These are phyloP conservation scores for Ceratorhiza oryzae-sativae DNA, from an alignment of 1,284 basidiomycete genomes.

Conservation along the genomic window DNA sequence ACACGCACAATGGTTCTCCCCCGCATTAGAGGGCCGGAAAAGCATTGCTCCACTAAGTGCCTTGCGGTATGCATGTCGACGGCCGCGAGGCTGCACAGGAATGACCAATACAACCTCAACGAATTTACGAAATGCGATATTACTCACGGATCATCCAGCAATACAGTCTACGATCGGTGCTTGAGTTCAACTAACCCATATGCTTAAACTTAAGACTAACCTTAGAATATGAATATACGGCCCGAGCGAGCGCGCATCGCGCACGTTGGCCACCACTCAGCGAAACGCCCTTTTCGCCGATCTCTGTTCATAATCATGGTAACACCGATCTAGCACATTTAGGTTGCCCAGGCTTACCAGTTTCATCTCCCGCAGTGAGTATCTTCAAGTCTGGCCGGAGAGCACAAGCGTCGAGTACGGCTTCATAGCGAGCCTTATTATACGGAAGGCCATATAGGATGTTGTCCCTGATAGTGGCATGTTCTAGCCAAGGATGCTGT, in stretches of 20 bases:
- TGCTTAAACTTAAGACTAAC: constrained; percentile 36
- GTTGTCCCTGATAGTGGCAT: constrained; percentile 81
- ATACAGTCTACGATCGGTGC: constrained; percentile 60
- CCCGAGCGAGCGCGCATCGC: constrained; percentile 72
- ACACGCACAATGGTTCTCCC: constrained; percentile 64
- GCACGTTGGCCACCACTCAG: constrained; percentile 79
- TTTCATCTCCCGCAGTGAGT: constrained; percentile 83
- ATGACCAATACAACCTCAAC: background rate
- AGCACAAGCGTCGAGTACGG: constrained; percentile 82
- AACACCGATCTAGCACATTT: background rate
- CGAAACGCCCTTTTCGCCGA: constrained; percentile 76
- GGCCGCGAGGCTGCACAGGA: constrained; percentile 68
- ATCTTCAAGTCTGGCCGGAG: constrained; percentile 74
- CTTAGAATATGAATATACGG: constrained; percentile 68
- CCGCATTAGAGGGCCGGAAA: constrained; percentile 67
- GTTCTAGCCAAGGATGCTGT: constrained; percentile 48
- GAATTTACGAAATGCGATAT: background rate
- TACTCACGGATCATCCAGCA: constrained; percentile 83
- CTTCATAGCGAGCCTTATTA: constrained; percentile 73
- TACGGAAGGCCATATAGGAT: constrained; percentile 78
- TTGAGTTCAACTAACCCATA: constrained; percentile 31
- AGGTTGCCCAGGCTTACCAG: constrained; percentile 56
- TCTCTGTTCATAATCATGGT: constrained; percentile 56
- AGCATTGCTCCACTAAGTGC: constrained; percentile 69
- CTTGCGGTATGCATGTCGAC: constrained; percentile 90